Conservation (phyloP, 2,329 filamentous ascomycete species). For the Ploettnerulaceae sp. region DNA sequence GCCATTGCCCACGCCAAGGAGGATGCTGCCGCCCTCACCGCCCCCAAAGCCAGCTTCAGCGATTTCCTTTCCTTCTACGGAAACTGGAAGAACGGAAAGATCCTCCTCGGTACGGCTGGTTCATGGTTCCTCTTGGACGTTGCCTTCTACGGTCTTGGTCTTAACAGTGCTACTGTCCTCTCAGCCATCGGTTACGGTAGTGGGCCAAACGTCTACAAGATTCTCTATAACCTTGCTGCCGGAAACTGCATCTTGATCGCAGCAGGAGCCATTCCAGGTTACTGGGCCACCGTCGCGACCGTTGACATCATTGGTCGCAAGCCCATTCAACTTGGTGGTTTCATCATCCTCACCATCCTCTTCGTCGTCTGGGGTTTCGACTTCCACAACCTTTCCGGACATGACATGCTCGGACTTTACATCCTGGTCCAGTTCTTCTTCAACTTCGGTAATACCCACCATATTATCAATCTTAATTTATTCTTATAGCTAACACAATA, state of each 20-base stretch:
- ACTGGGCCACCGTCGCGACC: slow-evolving; percentile 71
- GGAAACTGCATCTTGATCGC: slow-evolving; percentile 72
- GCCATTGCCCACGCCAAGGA: slow-evolving; percentile 51
- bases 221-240: slow-evolving; percentile 66
- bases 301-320: slow-evolving; percentile 76
- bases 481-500: too few relatives aligned
- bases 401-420: slow-evolving; percentile 55
- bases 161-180: slow-evolving; percentile 72
- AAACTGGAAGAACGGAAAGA: slow-evolving; percentile 64
- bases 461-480: too few relatives aligned
- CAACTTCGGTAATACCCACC: too few relatives aligned
- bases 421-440: slow-evolving; percentile 63
- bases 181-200: slow-evolving; percentile 66
- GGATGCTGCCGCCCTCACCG: slow-evolving; percentile 50
- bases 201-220: slow-evolving; percentile 61
- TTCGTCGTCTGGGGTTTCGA: slow-evolving; percentile 61
- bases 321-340: slow-evolving; percentile 66
- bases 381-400: slow-evolving; percentile 45
- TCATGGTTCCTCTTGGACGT: slow-evolving; percentile 67
- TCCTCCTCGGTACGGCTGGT: slow-evolving; percentile 72
- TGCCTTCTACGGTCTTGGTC: slow-evolving; percentile 59
- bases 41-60: slow-evolving; percentile 64
- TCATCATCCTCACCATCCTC: slow-evolving; percentile 54
- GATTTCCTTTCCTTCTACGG: slow-evolving; percentile 70
- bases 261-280: slow-evolving; percentile 74